These are phyloP conservation scores for Vinca minor DNA, from an alignment of 257 asterid species.

Conservation along the genomic window DNA sequence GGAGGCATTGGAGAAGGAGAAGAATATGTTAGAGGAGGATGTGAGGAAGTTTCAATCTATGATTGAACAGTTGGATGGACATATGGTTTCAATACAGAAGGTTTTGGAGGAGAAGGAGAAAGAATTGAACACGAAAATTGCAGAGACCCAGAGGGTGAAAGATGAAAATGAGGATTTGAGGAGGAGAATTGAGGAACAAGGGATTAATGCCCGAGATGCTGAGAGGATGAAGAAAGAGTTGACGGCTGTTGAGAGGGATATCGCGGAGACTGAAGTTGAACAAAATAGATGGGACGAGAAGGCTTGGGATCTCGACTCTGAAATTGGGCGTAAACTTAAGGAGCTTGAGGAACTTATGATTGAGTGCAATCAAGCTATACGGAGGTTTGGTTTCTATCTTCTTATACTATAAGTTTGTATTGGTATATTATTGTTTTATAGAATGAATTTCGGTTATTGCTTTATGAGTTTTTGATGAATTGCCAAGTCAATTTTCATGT, in stretches of 20 bases:
- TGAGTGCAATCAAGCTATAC: slow-evolving; percentile 69
- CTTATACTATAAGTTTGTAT: slow-evolving; percentile 2
- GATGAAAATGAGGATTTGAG: slow-evolving; percentile 82
- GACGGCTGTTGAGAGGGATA: slow-evolving; percentile 68
- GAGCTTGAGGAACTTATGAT: slow-evolving; percentile 65
- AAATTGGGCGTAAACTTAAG: slow-evolving; percentile 53
- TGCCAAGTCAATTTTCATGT: not conserved
- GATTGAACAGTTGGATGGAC: slow-evolving; percentile 47
- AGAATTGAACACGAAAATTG: slow-evolving; percentile 53
- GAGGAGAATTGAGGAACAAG: slow-evolving; percentile 79
- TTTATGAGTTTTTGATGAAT: too few relatives aligned
- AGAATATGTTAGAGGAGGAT: slow-evolving; percentile 56
- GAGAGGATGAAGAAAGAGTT: slow-evolving; percentile 89
- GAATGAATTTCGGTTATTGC: too few relatives aligned
- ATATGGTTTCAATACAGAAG: slow-evolving; percentile 34
- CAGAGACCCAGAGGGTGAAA: slow-evolving; percentile 52
- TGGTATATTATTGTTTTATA: not conserved
- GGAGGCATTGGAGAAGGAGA: slow-evolving; percentile 70
- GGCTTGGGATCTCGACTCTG: slow-evolving; percentile 68
- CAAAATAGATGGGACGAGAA: slow-evolving; percentile 88
- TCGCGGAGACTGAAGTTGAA: slow-evolving; percentile 56
- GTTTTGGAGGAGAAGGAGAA: slow-evolving; percentile 58
- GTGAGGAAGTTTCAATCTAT: slow-evolving; percentile 56
- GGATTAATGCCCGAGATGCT: slow-evolving; percentile 77
- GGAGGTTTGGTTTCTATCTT: slow-evolving; percentile 42